Base-by-base conservation (phyloP, 2,329 filamentous ascomycete genomes). In the Zelopaecilomyces penicillatus region DNA sequence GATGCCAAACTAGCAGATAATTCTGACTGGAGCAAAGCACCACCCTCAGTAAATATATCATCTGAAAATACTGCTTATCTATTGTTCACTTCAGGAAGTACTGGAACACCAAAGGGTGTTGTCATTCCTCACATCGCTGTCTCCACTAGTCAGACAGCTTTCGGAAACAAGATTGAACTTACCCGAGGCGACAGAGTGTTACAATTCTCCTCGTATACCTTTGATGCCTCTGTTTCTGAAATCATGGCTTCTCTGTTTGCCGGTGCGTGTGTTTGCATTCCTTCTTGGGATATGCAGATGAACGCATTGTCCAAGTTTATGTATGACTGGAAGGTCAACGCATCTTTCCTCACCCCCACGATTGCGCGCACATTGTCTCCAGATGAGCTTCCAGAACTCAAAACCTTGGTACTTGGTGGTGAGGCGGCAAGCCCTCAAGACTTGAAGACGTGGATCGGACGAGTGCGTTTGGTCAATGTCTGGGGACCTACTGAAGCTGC, bases 251-350 rank as follows among this genome's bases (percentile, higher is more conserved):
- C 49, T 5, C 40, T 50, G 11, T 41, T 37, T 4, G 33, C 35
- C 29, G 49, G 49, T 10, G 43, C 42, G 4, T 50, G 49, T 37
- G 26, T 49, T 29, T 50, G 49, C 12, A 44, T 50, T 8, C 49
- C 49, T 4, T 48, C 46, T 5, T 46, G 49, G 26, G 30, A 39
- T 8, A 43, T 48, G 10, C 43, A 43, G 6, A 37, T 12, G 27
- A 42, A 48, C 26, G 32, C 44, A 8, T 38, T 49, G 27, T n/a
- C 28, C 7, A 34, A 30, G 6, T 37, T 43, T 34, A 12, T 34
- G 12, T 9, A 9, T 9, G 32, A 34, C 8, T 9, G 9, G 32
- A 34, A 28, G n/a, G 36, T 44, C 30, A 30, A 11, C 28, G 31
- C 28, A 37, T n/a, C 19, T 3, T 30, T 39, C 9, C 30, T 44